phyloP scores from a whole-genome alignment of 768 basidiomycete species.

The Pulveroboletus sp. region DNA sequence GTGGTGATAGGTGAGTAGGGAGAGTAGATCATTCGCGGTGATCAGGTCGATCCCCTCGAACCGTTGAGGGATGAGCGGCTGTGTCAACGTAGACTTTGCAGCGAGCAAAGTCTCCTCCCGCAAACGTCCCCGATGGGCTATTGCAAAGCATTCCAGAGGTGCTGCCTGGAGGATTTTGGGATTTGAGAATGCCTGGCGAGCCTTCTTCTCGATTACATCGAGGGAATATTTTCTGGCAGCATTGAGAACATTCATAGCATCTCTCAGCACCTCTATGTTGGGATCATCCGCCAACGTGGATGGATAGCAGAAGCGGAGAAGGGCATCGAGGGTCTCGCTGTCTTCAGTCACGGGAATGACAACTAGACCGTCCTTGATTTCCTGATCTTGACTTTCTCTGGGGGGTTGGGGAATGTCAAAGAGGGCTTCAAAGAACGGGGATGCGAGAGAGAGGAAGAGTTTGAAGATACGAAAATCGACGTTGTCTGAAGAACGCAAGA shows the following conservation, averaged over 20 bases:
- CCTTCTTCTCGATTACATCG: neutral
- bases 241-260: neutral
- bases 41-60: slow-evolving; percentile 26
- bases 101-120: neutral
- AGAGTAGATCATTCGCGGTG: slow-evolving; percentile 20
- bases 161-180: neutral
- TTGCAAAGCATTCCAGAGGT: neutral
- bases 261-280: slow-evolving; percentile 4
- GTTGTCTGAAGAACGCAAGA: slow-evolving; percentile 25
- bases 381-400: slow-evolving; percentile 5
- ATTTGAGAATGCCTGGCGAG: neutral
- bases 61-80: slow-evolving; percentile 19
- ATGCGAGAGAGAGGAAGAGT: slow-evolving; percentile 26
- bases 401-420: slow-evolving; percentile 27
- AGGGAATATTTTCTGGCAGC: neutral
- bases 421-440: slow-evolving; percentile 31
- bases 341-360: slow-evolving; percentile 20
- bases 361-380: slow-evolving; percentile 6
- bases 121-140: neutral
- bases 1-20: slow-evolving; percentile 19
- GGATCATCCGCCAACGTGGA: slow-evolving; percentile 23
- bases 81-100: slow-evolving; percentile 15
- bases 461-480: slow-evolving; percentile 27
- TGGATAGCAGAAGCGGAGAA: slow-evolving; percentile 26
- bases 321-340: slow-evolving; percentile 16